These are phyloP conservation scores for Aurantiochytrium sp. DNA, from an alignment of 108 stramenopile genomes.

Conservation along the genomic window DNA sequence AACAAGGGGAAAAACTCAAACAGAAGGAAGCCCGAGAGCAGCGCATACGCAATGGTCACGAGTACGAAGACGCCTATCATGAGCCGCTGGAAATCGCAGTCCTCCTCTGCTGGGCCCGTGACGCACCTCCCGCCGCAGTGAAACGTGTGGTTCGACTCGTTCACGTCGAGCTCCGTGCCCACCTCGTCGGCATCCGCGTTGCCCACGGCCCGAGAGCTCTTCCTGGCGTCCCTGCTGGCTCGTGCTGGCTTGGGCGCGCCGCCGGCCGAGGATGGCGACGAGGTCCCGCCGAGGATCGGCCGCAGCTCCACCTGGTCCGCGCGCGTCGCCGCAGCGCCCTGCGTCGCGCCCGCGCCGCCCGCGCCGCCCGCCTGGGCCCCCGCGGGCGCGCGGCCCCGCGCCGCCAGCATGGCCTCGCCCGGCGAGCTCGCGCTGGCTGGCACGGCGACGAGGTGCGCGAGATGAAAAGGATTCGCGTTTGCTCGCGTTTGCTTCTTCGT, in stretches of 20 bases:
- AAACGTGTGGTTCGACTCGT: neutral
- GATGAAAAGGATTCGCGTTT: too few relatives aligned
- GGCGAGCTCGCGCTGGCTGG: too few relatives aligned
- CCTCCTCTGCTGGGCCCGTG: neutral
- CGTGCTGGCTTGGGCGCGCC: neutral
- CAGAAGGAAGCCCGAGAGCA: neutral
- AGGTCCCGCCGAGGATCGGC: neutral
- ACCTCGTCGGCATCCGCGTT: neutral
- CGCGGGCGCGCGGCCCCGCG: too few relatives aligned
- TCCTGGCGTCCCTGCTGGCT: neutral
- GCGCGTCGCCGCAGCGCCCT: neutral
- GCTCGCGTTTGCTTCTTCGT: too few relatives aligned
- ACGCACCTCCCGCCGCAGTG: neutral
- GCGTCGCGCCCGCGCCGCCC: too few relatives aligned
- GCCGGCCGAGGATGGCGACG: neutral
- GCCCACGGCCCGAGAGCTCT: neutral
- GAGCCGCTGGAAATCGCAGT: neutral
- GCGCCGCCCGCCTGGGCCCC: too few relatives aligned
- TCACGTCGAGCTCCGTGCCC: neutral
- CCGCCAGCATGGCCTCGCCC: too few relatives aligned
- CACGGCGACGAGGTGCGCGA: too few relatives aligned
- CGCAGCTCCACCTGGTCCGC: neutral
- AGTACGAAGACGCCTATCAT: neutral
- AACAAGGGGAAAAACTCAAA: neutral
- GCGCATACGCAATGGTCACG: neutral